Base-by-base conservation (phyloP, 1,284 basidiomycete species). In the Trichosporon coremiiforme region DNA sequence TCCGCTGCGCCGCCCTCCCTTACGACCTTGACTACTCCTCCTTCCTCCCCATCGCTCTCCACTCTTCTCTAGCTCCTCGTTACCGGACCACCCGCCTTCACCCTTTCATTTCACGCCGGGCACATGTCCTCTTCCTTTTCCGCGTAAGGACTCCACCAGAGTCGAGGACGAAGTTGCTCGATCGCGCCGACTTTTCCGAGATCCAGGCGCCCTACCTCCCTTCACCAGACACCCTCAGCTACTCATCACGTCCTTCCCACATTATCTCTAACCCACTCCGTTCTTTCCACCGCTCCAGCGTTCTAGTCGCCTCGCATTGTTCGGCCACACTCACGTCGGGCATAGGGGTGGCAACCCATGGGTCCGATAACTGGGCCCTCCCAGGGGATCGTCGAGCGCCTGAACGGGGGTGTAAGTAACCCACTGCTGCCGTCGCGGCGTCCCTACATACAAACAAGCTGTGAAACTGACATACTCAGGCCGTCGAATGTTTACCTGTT, bases 1-100 rank as follows among this genome's bases (percentile, higher is more conserved):
- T 62, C 57, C 57, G 57, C 55, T 15, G 55, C 55, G 55, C 31
- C 57, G 57, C 57, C 31, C 31, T 35, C 29, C 50, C 50, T 53
- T 53, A 12, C 50, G 9, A 53, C 50, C 50, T 25, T 20, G 20
- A 53, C 50, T 8, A 20, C 9, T 53, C 22, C 50, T 53, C 50
- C 50, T 53, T 53, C 50, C 50, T 53, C 20, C 20, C 50, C 50
- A 53, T 53, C 10, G 22, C 50, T 53, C 50, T 22, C 50, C 5
- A 7, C 4, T 25, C 50, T 2, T 53, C 50, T 25, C 10, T 20
- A 5, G 10, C 20, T 22, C 20, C 50, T 53, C 20, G 9, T 20
- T 10, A 20, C 25, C 8, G 20, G 50, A 20, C 50, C 50, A 22
- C 50, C n/a, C 17, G 50, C 22, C n/a, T 17, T 45, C 50, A 25